A percentile compares a stretch with the other conserved stretches of the same genome.
Evolutionary conservation across 148 eudicot species (phyloP).

Genomic region (Agrostemma githago): DNA sequence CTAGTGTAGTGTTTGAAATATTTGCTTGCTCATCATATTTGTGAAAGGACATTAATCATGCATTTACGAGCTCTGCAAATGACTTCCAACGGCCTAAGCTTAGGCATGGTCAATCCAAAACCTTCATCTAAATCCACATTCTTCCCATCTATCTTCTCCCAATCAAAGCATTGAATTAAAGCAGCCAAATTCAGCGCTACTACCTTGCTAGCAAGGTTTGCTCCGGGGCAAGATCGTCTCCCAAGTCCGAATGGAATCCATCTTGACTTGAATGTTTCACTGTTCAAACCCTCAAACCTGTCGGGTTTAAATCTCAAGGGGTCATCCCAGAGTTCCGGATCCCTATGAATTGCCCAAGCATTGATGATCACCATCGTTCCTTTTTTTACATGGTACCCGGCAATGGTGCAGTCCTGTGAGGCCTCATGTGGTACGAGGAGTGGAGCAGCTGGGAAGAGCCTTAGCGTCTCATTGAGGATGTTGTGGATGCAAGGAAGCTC

Average conservation of each 20-base stretch:
- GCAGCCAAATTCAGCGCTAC: constrained; percentile 22
- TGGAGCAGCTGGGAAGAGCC: constrained; percentile 30
- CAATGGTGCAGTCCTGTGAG: constrained; percentile 19
- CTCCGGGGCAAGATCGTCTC: constrained; percentile 28
- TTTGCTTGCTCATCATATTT: constrained; percentile 2
- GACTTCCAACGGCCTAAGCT: constrained; percentile 23
- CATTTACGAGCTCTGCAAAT: constrained; percentile 19
- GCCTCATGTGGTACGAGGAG: constrained; percentile 25
- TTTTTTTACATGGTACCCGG: constrained; percentile 18
- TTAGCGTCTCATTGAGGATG: constrained; percentile 26
- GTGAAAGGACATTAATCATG: constrained; percentile 16
- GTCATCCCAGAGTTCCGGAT: constrained; percentile 23
- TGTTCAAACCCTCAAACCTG: constrained; percentile 17
- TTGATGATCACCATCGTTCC: constrained; percentile 17
- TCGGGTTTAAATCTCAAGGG: constrained; percentile 19
- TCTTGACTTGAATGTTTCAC: constrained; percentile 11
- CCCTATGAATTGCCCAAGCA: constrained; percentile 28
- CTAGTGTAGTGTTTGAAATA: too few species aligned
- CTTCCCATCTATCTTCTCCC: constrained; percentile 17
- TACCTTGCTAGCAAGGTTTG: constrained; percentile 21
- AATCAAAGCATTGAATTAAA: constrained; percentile 28
- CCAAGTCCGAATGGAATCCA: constrained; percentile 27
- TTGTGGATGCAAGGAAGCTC: constrained; percentile 17
- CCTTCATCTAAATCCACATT: constrained; percentile 28
- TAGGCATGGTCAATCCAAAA: constrained; percentile 28